These are phyloP conservation scores for Echeveria elegans DNA, from an alignment of 164 flowering plant species.

Conservation along the genomic window DNA sequence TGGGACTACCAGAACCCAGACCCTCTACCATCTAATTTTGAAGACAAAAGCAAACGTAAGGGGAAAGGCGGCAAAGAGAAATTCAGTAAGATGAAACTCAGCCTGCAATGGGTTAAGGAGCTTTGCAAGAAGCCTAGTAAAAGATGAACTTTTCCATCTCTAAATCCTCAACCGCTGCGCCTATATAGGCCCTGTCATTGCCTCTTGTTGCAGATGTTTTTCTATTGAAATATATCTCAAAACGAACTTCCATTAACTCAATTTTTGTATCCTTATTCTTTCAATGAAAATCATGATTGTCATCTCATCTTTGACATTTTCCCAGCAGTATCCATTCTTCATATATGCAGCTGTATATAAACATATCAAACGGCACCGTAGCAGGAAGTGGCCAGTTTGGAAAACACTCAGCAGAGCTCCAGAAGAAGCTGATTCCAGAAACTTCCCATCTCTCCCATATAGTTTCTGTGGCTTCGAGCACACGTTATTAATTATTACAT, in stretches of 20 bases:
- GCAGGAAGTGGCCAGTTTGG: no score
- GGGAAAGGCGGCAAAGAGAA: neutral
- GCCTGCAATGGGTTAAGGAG: constrained; percentile 3
- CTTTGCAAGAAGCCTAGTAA: neutral
- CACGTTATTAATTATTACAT: no score
- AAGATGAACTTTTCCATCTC: neutral
- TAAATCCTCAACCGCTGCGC: neutral
- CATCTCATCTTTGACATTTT: no score
- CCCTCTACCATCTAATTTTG: neutral
- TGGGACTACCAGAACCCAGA: constrained; percentile 6
- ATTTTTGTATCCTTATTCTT: neutral
- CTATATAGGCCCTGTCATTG: neutral
- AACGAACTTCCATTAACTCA: neutral
- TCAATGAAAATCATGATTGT: neutral
- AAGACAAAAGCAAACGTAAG: neutral
- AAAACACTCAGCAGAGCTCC: no score
- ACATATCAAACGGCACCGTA: no score
- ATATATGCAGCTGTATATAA: no score
- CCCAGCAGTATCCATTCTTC: no score
- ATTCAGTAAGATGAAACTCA: neutral
- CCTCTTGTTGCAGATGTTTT: neutral
- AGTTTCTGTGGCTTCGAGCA: neutral
- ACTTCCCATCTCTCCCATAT: no score
- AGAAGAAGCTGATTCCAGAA: no score
- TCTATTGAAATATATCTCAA: neutral